Percentiles rank a stretch among this genome's conserved stretches.
Conservation (phyloP, 345 rosid species). For the Aegle marmelos region DNA sequence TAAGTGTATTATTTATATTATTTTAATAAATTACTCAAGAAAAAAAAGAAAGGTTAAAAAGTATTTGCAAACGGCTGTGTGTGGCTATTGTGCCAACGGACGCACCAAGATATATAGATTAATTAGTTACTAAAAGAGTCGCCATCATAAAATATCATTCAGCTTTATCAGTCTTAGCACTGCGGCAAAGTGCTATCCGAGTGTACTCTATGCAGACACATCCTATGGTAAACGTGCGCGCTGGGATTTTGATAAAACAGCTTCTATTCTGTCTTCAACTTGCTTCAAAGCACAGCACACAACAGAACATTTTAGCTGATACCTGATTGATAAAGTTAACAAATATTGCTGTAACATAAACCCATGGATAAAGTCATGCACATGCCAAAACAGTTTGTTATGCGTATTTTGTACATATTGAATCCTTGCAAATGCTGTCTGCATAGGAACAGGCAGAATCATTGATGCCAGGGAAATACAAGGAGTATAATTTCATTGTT, state of each 20-base stretch:
- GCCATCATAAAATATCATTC: too few species aligned
- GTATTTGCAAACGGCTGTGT: too few species aligned
- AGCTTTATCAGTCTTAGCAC: not conserved
- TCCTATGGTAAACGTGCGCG: not conserved
- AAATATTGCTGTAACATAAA: not conserved
- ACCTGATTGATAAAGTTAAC: not conserved
- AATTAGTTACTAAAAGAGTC: too few species aligned
- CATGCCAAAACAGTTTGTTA: not conserved
- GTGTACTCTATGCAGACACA: not conserved
- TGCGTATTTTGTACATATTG: conserved; percentile 5
- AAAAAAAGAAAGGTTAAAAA: too few species aligned
- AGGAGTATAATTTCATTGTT: not conserved
- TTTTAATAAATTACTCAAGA: too few species aligned
- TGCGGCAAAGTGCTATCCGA: not conserved
- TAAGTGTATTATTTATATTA: too few species aligned
- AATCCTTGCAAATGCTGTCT: not conserved
- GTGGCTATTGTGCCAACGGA: too few species aligned
- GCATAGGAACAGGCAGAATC: not conserved
- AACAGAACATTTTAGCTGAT: not conserved
- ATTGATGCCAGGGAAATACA: not conserved
- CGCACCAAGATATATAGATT: too few species aligned
- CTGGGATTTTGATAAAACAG: not conserved
- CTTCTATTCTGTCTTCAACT: not conserved
- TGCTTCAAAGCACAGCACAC: not conserved
- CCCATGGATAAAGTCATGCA: not conserved